Evolutionary conservation across 73 alveolate species (phyloP), one percentile per base, ranked within the genome.

Genomic region (Paramecium caudatum): DNA sequence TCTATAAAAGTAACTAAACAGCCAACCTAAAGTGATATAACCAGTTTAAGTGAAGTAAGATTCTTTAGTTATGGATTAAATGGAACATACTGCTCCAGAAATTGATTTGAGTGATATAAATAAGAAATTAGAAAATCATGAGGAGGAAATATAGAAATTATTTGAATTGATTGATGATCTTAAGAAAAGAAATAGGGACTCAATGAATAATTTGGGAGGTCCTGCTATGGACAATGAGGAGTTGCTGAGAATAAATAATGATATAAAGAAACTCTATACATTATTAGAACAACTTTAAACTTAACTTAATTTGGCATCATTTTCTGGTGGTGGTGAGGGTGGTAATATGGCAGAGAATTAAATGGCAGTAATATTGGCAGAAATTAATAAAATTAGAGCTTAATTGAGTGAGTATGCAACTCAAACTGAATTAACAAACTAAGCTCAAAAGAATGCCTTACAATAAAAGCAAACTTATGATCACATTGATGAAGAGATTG

Each of bases 401-500:
- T 19, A 2, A 41, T 74, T 74, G 17, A 47, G 43, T 13, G 55
- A 74, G 36, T 74, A 41, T 74, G 88, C 68, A 39, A 41, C 88
- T 41, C 15, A 41, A 74, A 21, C 10, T 41, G 88, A 74, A 39
- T 27, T 74, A 23, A 21, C 62, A 74, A 74, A 37, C 21, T 37
- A 36, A 12, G 43, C 41, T 21, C 19, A 74, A 17, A 74, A 41
- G 43, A 30, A 39, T 27, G 47, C 62, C 21, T 16, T 45, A 37
- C 16, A 74, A 74, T 21, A 27, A 30, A 74, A 74, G 32, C 43
- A 74, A 37, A 23, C 69, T 15, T 41, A 41, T 45, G 88, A 74
- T 74, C 88, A 74, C 17, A 21, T 37, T 41, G 88, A 74, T 43
- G 88, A 74, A 37, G 88, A 74, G 43, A 74, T 74, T 74, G 88